Percentiles rank a stretch among this genome's conserved stretches.
Conservation (phyloP, 2,329 filamentous ascomycete species). For the Metarhizium robertsii region DNA sequence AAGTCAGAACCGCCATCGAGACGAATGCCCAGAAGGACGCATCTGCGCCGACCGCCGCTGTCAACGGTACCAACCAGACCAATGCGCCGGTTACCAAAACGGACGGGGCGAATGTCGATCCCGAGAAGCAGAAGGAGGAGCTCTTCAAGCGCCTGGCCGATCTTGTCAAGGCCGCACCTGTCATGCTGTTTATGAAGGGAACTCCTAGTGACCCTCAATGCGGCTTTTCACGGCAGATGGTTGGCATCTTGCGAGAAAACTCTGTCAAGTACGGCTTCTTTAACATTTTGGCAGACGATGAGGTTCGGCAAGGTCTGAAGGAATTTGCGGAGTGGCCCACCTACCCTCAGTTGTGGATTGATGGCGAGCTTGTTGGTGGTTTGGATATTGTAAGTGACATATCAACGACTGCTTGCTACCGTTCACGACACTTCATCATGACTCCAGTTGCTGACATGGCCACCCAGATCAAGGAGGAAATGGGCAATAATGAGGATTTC, state of each 20-base stretch:
- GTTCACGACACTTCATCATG: background rate
- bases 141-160: constrained; percentile 71
- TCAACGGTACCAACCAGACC: constrained; percentile 27
- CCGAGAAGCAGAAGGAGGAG: constrained; percentile 66
- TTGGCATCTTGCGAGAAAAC: constrained; percentile 77
- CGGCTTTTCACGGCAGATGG: constrained; percentile 86
- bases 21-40: constrained; percentile 52
- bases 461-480: constrained; percentile 79
- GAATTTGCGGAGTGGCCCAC: constrained; percentile 98
- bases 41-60: constrained; percentile 23
- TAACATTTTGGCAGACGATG: constrained; percentile 95
- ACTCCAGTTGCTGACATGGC: background rate
- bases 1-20: constrained; percentile 80
- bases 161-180: constrained; percentile 87
- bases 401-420: background rate
- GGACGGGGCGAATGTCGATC: constrained; percentile 30
- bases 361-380: constrained; percentile 83
- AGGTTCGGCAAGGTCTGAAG: constrained; percentile 92
- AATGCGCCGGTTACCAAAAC: constrained; percentile 32
- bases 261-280: constrained; percentile 97
- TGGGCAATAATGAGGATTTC: constrained; percentile 75
- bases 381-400: constrained; percentile 78
- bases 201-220: constrained; percentile 80
- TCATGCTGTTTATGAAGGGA: constrained; percentile 99
- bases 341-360: constrained; percentile 88